Base-by-base conservation (phyloP, 148 eudicot genomes). In the Silene uniflora region DNA sequence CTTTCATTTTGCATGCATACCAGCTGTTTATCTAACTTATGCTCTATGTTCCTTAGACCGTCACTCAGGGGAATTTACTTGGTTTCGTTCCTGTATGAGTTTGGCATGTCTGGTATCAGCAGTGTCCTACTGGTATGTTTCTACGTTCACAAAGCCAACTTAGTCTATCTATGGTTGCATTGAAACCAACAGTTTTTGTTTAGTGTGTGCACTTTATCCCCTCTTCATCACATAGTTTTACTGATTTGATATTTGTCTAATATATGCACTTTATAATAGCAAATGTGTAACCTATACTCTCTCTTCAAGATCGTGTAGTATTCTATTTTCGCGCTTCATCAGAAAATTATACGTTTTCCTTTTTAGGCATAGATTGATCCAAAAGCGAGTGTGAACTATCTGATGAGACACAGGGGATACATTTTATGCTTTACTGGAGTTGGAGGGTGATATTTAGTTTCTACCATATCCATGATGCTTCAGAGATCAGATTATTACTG, bases 51-150 rank as follows among this genome's bases (percentile, higher is more conserved):
- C 13, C 66, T 72, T 84, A 91, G 97, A 81, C 85, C 85, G 64
- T 83, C 88, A 23, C 87, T 91, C 39, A 88, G 83, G 75, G 72
- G 87, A 61, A 87, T 91, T 58, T 86, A 89, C 77, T 74, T 88
- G 60, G 83, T 88, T 79, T 84, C 90, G 35, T 91, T 91, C 90
- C 88, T 89, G 72, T 91, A 89, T 76, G 97, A 91, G 78, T 77
- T 89, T 80, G 97, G 93, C 18, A 88, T 89, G 91, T 85, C 89
- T 64, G 93, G 91, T 78, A 89, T 88, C 86, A 88, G 84, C 85
- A 80, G 83, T 70, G 90, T 89, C 78, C 84, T 91, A 76, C 74
- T 89, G 88, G 97, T 91, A 85, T 17, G 90, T 80, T 68, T 22
- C 62, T 69, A 44, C 12, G 8, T 62, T 29, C 21, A 29, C 8